These are phyloP conservation scores for Flaveria trinervia DNA, from an alignment of 129 eudicot genomes.

Conservation along the genomic window DNA sequence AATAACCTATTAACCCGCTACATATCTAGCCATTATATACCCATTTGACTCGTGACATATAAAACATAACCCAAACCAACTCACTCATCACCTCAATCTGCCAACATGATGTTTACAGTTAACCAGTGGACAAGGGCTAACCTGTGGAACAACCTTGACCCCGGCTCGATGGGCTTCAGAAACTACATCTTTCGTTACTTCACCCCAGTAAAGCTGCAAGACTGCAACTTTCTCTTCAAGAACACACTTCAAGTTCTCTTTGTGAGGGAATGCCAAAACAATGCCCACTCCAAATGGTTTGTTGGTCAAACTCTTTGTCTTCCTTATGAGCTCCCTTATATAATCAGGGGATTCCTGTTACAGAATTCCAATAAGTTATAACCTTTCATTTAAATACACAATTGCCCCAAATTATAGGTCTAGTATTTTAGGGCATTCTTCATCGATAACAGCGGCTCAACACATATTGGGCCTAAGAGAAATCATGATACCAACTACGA, in stretches of 20 bases:
- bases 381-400: not conserved
- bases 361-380: not conserved
- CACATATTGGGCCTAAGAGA: too few species aligned
- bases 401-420: not conserved
- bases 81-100: not conserved
- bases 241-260: conserved; percentile 71
- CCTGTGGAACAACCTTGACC: conserved; percentile 90
- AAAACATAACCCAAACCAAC: not conserved
- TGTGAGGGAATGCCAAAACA: conserved; percentile 88
- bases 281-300: conserved; percentile 95
- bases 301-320: conserved; percentile 75
- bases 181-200: conserved; percentile 64
- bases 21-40: not conserved
- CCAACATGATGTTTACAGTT: conserved; percentile 9
- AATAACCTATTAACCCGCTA: too few species aligned
- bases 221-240: conserved; percentile 82
- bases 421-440: not conserved
- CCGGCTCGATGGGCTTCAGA: conserved; percentile 79
- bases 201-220: conserved; percentile 93
- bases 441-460: not conserved
- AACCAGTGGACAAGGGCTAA: conserved; percentile 28
- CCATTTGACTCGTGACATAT: not conserved
- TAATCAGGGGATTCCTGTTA: conserved; percentile 88
- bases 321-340: conserved; percentile 77
- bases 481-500: not conserved